phyloP scores from a whole-genome alignment of 2,329 filamentous ascomycete genomes.

The Trichoderma sp. region DNA sequence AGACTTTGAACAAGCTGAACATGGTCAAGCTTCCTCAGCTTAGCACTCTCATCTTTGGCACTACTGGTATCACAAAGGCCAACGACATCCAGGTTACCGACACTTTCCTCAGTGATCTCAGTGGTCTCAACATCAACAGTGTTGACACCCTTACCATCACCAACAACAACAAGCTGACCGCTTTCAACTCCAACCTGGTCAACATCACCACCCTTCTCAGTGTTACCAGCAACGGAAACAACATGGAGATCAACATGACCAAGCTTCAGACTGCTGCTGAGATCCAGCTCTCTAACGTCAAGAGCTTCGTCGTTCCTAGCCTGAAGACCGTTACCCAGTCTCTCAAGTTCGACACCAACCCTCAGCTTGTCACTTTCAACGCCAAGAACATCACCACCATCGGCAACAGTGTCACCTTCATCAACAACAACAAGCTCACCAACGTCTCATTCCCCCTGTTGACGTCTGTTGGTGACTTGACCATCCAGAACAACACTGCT shows the following conservation, averaged over 20 bases:
- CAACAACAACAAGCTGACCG: conserved; percentile 81
- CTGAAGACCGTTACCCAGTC: conserved; percentile 72
- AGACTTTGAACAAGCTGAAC: conserved; percentile 61
- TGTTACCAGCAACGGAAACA: conserved; percentile 75
- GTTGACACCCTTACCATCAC: conserved; percentile 74
- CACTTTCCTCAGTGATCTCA: conserved; percentile 74
- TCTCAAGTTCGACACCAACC: conserved; percentile 79
- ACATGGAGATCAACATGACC: conserved; percentile 69
- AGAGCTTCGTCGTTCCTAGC: conserved; percentile 67
- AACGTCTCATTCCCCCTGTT: conserved; percentile 77
- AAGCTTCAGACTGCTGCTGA: conserved; percentile 62
- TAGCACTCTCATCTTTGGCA: conserved; percentile 48
- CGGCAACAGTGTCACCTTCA: conserved; percentile 54
- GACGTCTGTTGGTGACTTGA: conserved; percentile 65
- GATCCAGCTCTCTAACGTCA: conserved; percentile 68
- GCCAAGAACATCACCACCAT: conserved; percentile 70
- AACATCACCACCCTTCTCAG: conserved; percentile 69
- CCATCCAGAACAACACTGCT: conserved; percentile 85
- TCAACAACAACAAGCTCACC: conserved; percentile 57
- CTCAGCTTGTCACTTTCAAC: conserved; percentile 55
- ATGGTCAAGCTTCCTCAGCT: conserved; percentile 68
- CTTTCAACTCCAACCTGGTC: conserved; percentile 71
- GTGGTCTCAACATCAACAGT: conserved; percentile 75
- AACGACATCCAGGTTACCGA: conserved; percentile 73
- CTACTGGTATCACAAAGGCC: conserved; percentile 61